A percentile compares a stretch with the other conserved stretches of the same genome.
phyloP scores from a whole-genome alignment of 768 basidiomycete genomes.

The Amanita phalloides region DNA sequence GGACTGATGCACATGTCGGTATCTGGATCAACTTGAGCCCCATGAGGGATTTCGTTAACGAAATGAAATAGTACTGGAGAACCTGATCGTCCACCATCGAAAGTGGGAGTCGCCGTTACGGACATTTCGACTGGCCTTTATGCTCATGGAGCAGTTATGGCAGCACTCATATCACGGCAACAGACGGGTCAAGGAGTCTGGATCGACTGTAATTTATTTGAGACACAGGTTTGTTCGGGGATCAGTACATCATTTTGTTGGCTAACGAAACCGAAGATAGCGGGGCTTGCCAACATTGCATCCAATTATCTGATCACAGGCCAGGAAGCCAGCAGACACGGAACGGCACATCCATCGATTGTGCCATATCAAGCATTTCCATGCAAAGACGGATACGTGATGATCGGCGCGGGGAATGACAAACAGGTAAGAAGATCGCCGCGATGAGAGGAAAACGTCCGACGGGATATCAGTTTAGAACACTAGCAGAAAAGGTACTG shows the following conservation, averaged over 20 bases:
- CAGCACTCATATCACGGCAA: conserved; percentile 71
- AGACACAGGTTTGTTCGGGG: conserved; percentile 49
- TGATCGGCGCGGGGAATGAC: conserved; percentile 92
- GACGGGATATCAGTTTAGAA: conserved; percentile 45
- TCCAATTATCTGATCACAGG: conserved; percentile 88
- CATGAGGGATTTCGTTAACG: conserved; percentile 2
- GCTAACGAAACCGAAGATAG: conserved; percentile 41
- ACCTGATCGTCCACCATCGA: conserved; percentile 73
- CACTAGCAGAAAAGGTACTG: conserved; percentile 56
- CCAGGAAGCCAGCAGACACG: conserved; percentile 72
- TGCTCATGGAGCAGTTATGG: conserved; percentile 88
- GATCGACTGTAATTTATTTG: conserved; percentile 91
- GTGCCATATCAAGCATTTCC: conserved; percentile 90
- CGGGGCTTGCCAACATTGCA: conserved; percentile 85
- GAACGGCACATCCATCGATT: conserved; percentile 91
- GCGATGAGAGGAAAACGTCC: not conserved
- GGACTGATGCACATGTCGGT: conserved; percentile 86
- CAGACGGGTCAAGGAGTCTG: conserved; percentile 82
- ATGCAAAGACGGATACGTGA: conserved; percentile 79
- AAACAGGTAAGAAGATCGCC: conserved; percentile 43
- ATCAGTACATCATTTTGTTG: not conserved
- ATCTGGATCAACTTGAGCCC: not conserved
- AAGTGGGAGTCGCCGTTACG: conserved; percentile 93
- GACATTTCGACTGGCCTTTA: conserved; percentile 86
- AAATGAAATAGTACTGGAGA: conserved; percentile 64